Percentiles rank a stretch among this genome's conserved stretches.
These are phyloP conservation scores for Clonostachys byssicola DNA, from an alignment of 2,329 filamentous ascomycete species.

Conservation along the genomic window DNA sequence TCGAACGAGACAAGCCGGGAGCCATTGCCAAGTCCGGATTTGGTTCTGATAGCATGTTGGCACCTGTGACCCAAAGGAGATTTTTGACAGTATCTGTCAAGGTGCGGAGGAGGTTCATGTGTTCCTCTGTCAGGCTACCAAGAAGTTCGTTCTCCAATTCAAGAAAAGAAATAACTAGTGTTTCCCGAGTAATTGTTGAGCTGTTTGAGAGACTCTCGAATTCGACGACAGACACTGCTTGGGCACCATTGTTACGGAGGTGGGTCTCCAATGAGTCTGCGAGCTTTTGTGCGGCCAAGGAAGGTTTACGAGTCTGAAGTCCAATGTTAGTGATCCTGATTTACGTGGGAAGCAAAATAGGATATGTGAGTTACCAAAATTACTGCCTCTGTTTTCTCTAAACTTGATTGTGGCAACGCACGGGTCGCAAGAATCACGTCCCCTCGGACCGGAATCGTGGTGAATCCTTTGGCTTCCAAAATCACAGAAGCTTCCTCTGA, in stretches of 20 bases:
- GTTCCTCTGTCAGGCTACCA: not conserved
- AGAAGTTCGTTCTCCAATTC: conserved; percentile 2
- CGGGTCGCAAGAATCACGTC: not conserved
- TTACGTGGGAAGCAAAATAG: too few relatives aligned
- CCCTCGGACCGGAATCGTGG: not conserved
- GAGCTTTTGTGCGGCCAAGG: too few relatives aligned
- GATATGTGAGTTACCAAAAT: too few relatives aligned
- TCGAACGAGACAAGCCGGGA: not conserved
- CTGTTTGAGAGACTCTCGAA: too few relatives aligned
- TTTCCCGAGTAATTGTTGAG: too few relatives aligned
- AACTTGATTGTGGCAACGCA: not conserved
- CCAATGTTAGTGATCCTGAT: too few relatives aligned
- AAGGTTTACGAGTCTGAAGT: too few relatives aligned
- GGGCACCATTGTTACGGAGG: too few relatives aligned
- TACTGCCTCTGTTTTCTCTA: not conserved
- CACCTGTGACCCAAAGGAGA: not conserved
- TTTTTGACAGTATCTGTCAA: not conserved
- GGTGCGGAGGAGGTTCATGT: conserved; percentile 1
- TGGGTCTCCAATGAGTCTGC: too few relatives aligned
- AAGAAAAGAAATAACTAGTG: not conserved
- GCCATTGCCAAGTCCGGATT: conserved; percentile 1
- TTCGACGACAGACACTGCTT: too few relatives aligned
- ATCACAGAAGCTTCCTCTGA: not conserved
- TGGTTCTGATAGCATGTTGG: not conserved
- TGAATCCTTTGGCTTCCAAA: not conserved